A percentile compares a stretch with the other conserved stretches of the same genome.
Conservation (phyloP, 805 yeast genomes). For the Huiozyma naganishii region DNA sequence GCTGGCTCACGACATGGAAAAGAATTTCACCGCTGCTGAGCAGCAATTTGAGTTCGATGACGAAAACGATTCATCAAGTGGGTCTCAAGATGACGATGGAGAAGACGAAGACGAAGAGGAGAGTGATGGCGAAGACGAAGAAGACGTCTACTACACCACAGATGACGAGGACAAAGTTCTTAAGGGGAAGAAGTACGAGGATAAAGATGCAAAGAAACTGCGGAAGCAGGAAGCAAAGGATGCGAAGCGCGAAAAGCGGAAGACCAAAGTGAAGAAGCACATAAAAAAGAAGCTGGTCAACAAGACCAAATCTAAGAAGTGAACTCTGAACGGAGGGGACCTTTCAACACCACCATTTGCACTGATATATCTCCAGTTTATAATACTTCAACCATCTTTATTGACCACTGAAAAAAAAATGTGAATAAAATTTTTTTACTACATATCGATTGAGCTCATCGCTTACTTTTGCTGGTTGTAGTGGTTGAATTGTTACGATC, state of each 20-base stretch:
- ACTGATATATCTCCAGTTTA: too few species aligned
- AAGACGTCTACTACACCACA: slow-evolving; percentile 21
- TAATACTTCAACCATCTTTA: neutral
- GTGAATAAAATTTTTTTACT: slow-evolving; percentile 7
- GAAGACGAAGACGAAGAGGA: slow-evolving; percentile 18
- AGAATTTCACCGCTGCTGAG: slow-evolving; percentile 14
- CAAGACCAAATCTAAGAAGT: slow-evolving; percentile 36
- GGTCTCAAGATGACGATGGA: slow-evolving; percentile 1
- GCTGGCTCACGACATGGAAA: slow-evolving; percentile 34
- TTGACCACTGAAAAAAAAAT: neutral
- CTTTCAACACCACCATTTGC: neutral
- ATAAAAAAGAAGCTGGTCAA: slow-evolving; percentile 66
- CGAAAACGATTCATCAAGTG: slow-evolving; percentile 9
- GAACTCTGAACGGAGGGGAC: neutral
- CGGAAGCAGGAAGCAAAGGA: slow-evolving; percentile 71
- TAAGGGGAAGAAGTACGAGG: slow-evolving; percentile 70
- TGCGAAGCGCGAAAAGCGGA: slow-evolving; percentile 66
- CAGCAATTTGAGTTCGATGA: slow-evolving; percentile 14
- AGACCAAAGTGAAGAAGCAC: slow-evolving; percentile 74
- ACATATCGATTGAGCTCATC: slow-evolving; percentile 11
- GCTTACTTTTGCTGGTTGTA: slow-evolving; percentile 13
- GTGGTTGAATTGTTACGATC: neutral
- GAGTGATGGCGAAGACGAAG: slow-evolving; percentile 21
- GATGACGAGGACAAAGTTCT: slow-evolving; percentile 30
- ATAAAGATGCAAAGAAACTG: slow-evolving; percentile 65